Evolutionary conservation across 805 yeast species (phyloP).

Genomic region (Wickerhamiella occidentalis): DNA sequence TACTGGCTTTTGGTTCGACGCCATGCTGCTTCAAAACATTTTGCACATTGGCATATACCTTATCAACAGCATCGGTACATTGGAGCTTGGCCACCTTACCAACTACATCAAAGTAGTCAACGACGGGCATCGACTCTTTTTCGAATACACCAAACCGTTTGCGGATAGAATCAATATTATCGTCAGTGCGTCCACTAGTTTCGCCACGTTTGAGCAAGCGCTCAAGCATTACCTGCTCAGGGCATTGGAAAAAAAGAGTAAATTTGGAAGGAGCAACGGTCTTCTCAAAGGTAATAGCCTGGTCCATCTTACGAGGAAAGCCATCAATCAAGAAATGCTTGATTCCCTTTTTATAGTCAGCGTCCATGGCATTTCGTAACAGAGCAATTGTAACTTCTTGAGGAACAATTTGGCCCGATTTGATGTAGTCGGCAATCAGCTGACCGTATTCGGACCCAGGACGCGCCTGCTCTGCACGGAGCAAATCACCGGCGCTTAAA

Average conservation of each 20-base stretch:
- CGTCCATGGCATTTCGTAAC: conserved; percentile 64
- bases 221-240: conserved; percentile 69
- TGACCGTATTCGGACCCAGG: conserved; percentile 75
- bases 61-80: conserved; percentile 72
- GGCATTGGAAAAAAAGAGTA: conserved; percentile 40
- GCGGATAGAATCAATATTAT: conserved; percentile 77
- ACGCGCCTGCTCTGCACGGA: conserved; percentile 83
- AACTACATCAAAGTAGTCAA: conserved; percentile 62
- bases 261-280: conserved; percentile 33
- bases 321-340: conserved; percentile 76
- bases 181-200: conserved; percentile 90
- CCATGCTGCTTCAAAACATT: conserved; percentile 41
- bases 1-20: conserved; percentile 9
- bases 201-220: conserved; percentile 84
- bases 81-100: conserved; percentile 63
- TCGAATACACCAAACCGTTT: conserved; percentile 79
- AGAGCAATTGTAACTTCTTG: conserved; percentile 80
- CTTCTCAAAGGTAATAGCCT: conserved; percentile 86
- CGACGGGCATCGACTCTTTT: conserved; percentile 90
- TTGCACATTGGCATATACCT: conserved; percentile 59
- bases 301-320: conserved; percentile 97
- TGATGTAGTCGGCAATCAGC: conserved; percentile 69
- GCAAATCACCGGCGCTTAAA: conserved; percentile 89
- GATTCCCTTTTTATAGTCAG: conserved; percentile 36
- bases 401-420: conserved; percentile 86